Conservation (phyloP, 371 early-diverging fungal genomes). For the Apophysomyces ossiformis region DNA sequence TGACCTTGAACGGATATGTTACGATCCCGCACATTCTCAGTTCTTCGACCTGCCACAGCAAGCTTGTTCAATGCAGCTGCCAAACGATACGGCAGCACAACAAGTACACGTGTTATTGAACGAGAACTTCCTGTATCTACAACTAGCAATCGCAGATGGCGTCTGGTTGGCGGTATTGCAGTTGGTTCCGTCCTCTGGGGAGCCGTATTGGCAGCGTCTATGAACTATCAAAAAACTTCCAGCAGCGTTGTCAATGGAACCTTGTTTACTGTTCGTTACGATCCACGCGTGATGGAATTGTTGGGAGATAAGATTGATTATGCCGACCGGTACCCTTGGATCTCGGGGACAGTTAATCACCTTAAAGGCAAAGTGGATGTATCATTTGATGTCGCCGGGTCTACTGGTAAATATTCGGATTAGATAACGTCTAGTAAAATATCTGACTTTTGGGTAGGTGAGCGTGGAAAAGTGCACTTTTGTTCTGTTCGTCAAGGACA, state of each 20-base stretch:
- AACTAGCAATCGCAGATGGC: constrained; percentile 42
- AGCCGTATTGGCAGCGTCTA: constrained; percentile 58
- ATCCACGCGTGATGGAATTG: constrained; percentile 55
- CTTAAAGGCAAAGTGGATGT: constrained; percentile 70
- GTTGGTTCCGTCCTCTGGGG: constrained; percentile 66
- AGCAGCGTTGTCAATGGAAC: constrained; percentile 69
- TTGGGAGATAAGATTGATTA: constrained; percentile 68
- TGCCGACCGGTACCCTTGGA: constrained; percentile 69
- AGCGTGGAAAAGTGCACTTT: constrained; percentile 51
- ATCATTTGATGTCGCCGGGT: constrained; percentile 59
- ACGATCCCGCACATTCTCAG: constrained; percentile 11
- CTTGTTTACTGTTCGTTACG: constrained; percentile 66
- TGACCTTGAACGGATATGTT: constrained; percentile 7
- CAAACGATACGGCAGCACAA: neutral
- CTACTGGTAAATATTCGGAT: constrained; percentile 41
- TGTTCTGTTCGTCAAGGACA: constrained; percentile 39
- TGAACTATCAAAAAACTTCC: constrained; percentile 70
- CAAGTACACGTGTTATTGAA: constrained; percentile 32
- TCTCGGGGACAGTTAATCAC: constrained; percentile 69
- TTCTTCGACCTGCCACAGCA: constrained; percentile 12
- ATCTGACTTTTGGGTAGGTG: constrained; percentile 23
- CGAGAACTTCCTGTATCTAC: constrained; percentile 43
- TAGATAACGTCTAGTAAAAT: neutral
- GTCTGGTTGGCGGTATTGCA: constrained; percentile 51
- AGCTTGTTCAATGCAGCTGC: constrained; percentile 9